Evolutionary conservation across 768 basidiomycete genomes (phyloP), one percentile per base, ranked within the genome.

Genomic region (Multifurca ochricompacta): DNA sequence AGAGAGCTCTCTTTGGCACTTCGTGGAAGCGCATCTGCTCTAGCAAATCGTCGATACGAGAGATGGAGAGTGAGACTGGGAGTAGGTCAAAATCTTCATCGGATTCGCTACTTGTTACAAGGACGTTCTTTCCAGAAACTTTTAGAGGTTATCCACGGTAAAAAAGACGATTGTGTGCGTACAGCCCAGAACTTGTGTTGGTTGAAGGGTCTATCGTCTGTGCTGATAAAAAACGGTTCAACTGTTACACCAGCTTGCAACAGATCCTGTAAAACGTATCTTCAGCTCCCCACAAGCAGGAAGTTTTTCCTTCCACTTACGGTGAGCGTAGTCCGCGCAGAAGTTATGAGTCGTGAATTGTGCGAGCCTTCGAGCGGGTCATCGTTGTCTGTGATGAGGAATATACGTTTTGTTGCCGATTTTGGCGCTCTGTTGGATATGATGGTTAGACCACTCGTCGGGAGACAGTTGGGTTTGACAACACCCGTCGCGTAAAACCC

Each of bases 321-420:
- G 39, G 80, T 72, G 50, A 89, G 71, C 3, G 85, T 89, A 3
- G 85, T 89, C 54, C 78, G 74, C 11, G 87, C 85, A 1, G 86
- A 85, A 1, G 77, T 85, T 6, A 79, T 67, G 9, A 90, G 68
- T 48, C 85, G 83, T 40, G 75, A 73, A 62, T 70, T 79, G n/a
- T 72, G 74, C 4, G 73, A 66, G 10, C 77, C 77, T 5, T 77
- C 69, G 53, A 76, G 80, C 2, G 92, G 92, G 60, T 87, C 69
- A 62, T 93, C 91, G 60, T 88, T 83, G 65, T 98, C 87, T 0
- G 96, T 98, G 39, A 99, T 87, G 35, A 95, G 72, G 66, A 97
- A 97, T 1, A 98, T 79, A 5, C 93, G 83, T 65, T 95, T 94
- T n/a, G 86, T 83, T 2, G 91, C 90, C 0, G 83, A 90, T 64